phyloP scores from a whole-genome alignment of 768 basidiomycete genomes.

The Mycena pura region DNA sequence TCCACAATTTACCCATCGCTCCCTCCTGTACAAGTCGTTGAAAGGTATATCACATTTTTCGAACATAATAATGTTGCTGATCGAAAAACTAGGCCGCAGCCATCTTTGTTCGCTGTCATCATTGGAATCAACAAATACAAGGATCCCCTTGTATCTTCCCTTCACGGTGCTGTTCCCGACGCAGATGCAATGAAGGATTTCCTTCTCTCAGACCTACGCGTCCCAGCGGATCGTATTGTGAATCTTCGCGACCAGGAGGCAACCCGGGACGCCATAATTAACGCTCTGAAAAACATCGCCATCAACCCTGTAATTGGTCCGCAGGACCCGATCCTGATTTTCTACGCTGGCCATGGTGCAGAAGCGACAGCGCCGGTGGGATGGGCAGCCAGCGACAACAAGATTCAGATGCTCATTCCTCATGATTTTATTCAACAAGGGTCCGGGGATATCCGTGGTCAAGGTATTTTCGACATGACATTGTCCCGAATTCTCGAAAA shows the following conservation, averaged over 20 bases:
- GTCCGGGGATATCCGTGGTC: constrained; percentile 36
- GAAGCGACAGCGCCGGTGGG: too few relatives aligned
- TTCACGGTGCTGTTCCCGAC: neutral
- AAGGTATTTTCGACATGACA: neutral
- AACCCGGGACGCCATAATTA: neutral
- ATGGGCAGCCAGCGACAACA: neutral
- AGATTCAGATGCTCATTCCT: constrained; percentile 29
- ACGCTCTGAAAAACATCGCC: neutral
- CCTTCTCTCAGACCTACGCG: neutral
- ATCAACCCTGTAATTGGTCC: neutral
- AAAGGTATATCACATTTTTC: too few relatives aligned
- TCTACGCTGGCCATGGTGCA: constrained; percentile 42
- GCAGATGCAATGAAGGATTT: neutral
- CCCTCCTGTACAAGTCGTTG: too few relatives aligned
- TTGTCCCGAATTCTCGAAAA: neutral
- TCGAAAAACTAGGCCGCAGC: too few relatives aligned
- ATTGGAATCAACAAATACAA: neutral
- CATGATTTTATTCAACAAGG: constrained; percentile 30
- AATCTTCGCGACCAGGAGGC: neutral
- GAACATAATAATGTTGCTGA: too few relatives aligned
- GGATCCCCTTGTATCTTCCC: neutral
- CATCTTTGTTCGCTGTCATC: too few relatives aligned
- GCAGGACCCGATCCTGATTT: constrained; percentile 38
- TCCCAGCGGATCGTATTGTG: neutral
- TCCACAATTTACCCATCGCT: too few relatives aligned